A percentile compares a stretch with the other conserved stretches of the same genome.
These are phyloP conservation scores for Herpetospermum pedunculosum DNA, from an alignment of 306 rosid genomes.

Conservation along the genomic window DNA sequence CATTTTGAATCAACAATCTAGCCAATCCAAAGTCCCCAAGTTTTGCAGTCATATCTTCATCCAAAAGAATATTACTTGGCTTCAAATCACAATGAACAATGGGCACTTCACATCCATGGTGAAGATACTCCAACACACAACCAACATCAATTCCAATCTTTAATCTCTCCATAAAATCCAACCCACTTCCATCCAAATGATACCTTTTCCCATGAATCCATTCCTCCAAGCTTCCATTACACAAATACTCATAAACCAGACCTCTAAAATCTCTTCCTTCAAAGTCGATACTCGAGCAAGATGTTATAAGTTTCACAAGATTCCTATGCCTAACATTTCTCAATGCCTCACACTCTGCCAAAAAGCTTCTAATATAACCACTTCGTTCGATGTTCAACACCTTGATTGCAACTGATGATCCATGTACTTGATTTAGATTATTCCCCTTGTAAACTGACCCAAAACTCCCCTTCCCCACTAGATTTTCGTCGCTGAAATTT, in stretches of 20 bases:
- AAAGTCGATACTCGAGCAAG: conserved; percentile 58
- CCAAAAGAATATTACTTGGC: conserved; percentile 64
- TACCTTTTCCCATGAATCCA: conserved; percentile 43
- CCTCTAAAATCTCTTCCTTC: conserved; percentile 47
- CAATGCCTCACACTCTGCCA: conserved; percentile 59
- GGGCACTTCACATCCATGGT: conserved; percentile 48
- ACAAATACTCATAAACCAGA: conserved; percentile 44
- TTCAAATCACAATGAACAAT: conserved; percentile 74
- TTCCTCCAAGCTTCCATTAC: conserved; percentile 63
- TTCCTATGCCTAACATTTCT: conserved; percentile 53
- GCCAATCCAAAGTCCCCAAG: conserved; percentile 79
- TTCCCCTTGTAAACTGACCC: conserved; percentile 58
- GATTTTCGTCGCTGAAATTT: conserved; percentile 15
- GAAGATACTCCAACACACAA: conserved; percentile 52
- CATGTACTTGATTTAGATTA: conserved; percentile 17
- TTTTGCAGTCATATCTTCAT: conserved; percentile 51
- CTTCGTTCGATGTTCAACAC: conserved; percentile 35
- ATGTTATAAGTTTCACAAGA: conserved; percentile 54
- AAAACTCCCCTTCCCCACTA: conserved; percentile 50
- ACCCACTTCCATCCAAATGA: conserved; percentile 27
- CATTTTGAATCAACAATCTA: conserved; percentile 31
- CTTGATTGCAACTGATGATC: conserved; percentile 42
- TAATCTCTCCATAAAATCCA: conserved; percentile 49
- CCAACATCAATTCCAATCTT: conserved; percentile 52
- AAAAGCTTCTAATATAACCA: conserved; percentile 47